A percentile compares a stretch with the other conserved stretches of the same genome.
phyloP scores from a whole-genome alignment of 1,284 basidiomycete genomes.

The Gymnopus androsaceus region DNA sequence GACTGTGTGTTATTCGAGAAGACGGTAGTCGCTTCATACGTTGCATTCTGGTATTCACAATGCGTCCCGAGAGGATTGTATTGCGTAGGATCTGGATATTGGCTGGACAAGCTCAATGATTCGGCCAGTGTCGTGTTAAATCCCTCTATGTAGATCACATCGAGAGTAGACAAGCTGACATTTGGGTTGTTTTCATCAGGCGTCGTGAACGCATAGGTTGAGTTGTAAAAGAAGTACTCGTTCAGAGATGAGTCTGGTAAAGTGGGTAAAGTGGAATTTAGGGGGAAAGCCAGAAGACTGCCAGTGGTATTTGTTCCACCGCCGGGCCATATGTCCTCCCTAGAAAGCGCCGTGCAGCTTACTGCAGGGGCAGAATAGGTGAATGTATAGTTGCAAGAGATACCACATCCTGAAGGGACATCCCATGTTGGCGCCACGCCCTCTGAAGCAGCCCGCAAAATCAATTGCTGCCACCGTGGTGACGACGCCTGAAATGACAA shows the following conservation, averaged over 20 bases:
- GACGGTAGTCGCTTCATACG: conserved; percentile 2
- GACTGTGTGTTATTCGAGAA: conserved; percentile 3
- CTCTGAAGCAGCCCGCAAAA: background rate
- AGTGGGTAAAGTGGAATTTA: background rate
- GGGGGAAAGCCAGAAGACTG: background rate
- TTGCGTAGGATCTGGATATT: background rate
- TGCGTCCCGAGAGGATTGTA: conserved; percentile 1
- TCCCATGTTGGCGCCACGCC: conserved; percentile 4
- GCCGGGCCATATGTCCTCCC: conserved; percentile 3
- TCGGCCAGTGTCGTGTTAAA: background rate
- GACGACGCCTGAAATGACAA: background rate
- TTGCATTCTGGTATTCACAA: conserved; percentile 6
- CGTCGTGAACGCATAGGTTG: background rate
- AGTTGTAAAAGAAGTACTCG: conserved; percentile 4
- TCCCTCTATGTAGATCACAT: background rate
- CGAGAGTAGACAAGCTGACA: background rate
- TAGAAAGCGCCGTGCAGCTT: background rate
- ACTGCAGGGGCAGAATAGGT: conserved; percentile 4
- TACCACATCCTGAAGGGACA: background rate
- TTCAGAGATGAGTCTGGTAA: background rate
- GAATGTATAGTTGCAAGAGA: background rate
- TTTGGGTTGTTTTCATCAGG: background rate
- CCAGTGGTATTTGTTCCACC: background rate
- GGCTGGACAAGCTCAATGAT: background rate
- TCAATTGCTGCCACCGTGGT: background rate